Evolutionary conservation across 208 protist species (phyloP).

Genomic region (Tetramitus jugosus): DNA sequence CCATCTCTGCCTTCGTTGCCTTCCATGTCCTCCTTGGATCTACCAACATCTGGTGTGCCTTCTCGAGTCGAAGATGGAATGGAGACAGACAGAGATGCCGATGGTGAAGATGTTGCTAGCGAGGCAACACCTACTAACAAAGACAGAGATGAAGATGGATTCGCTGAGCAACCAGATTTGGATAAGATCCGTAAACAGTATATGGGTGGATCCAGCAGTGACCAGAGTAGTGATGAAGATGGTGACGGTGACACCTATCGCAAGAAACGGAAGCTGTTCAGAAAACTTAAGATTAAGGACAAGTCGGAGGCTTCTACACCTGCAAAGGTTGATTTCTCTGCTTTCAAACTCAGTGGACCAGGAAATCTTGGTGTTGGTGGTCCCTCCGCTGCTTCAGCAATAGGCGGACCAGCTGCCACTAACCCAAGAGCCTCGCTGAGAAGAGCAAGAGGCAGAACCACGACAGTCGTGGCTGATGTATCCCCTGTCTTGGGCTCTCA

Average conservation of each 20-base stretch:
- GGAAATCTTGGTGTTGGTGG: background rate
- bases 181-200: background rate
- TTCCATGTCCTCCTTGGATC: background rate
- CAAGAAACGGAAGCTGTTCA: background rate
- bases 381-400: background rate
- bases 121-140: background rate
- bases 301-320: background rate
- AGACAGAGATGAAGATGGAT: background rate
- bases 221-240: background rate
- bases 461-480: no score
- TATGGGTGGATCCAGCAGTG: no score
- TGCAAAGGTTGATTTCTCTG: background rate
- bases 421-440: no score
- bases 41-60: background rate
- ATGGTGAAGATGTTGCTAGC: background rate
- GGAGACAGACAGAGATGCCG: background rate
- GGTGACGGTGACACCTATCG: background rate
- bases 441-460: no score
- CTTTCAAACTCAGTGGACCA: background rate
- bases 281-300: background rate
- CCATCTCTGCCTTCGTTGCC: background rate
- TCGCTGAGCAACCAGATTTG: background rate
- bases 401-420: background rate
- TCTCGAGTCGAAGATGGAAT: background rate
- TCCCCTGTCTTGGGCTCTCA: no score